Conservation (phyloP, 768 basidiomycete genomes). For the Gautieria morchelliformis region DNA sequence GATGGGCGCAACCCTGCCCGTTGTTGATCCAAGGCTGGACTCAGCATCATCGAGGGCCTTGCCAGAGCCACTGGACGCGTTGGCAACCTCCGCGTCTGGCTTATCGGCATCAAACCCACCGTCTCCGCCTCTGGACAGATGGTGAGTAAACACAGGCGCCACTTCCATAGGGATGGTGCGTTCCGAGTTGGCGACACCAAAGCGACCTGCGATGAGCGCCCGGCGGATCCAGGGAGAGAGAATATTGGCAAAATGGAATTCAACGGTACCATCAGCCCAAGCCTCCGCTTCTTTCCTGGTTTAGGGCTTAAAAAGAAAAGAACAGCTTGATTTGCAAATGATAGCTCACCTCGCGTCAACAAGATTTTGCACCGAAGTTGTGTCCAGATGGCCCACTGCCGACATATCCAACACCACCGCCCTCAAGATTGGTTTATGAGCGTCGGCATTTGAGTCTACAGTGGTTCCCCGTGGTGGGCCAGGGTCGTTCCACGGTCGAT, state of each 20-base stretch:
- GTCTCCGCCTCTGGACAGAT: constrained; percentile 10
- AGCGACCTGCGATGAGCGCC: constrained; percentile 81
- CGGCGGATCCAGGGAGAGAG: constrained; percentile 92
- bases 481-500: constrained; percentile 93
- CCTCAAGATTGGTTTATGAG: constrained; percentile 55
- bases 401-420: constrained; percentile 92
- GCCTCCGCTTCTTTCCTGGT: constrained; percentile 71
- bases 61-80: constrained; percentile 13
- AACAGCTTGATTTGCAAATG: background rate
- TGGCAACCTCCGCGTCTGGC: constrained; percentile 9
- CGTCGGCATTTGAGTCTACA: constrained; percentile 29
- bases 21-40: constrained; percentile 4
- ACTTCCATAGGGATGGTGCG: constrained; percentile 47
- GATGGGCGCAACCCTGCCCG: constrained; percentile 12
- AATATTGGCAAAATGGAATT: constrained; percentile 93
- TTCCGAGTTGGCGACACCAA: constrained; percentile 57
- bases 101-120: constrained; percentile 8
- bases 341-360: constrained; percentile 50
- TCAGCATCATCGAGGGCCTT: constrained; percentile 17
- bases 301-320: background rate
- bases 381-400: constrained; percentile 79
- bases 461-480: constrained; percentile 47
- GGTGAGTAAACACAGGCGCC: constrained; percentile 67
- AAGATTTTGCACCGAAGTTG: constrained; percentile 83
- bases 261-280: constrained; percentile 70